phyloP scores from a whole-genome alignment of 2,329 filamentous ascomycete species.

The Diaporthe aspalathi region DNA sequence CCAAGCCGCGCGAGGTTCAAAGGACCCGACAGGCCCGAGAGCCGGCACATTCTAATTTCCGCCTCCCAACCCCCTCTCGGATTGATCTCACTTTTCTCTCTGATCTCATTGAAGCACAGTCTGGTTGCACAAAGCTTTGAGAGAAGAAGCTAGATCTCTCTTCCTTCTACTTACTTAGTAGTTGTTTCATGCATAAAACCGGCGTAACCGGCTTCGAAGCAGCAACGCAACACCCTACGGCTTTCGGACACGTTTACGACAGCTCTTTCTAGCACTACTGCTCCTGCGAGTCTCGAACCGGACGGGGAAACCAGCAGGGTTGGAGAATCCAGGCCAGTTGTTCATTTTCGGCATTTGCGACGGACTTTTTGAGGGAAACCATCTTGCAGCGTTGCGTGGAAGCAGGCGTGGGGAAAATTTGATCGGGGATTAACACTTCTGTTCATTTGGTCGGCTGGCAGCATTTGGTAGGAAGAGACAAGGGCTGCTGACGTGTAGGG shows the following conservation, averaged over 20 bases:
- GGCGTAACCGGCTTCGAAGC: constrained; percentile 32
- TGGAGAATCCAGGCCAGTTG: not conserved
- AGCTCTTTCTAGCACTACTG: not conserved
- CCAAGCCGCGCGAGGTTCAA: constrained; percentile 23
- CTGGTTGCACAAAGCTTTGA: constrained; percentile 35
- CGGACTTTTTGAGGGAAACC: not conserved
- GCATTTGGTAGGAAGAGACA: constrained; percentile 19
- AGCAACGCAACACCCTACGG: not conserved
- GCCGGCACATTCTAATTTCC: constrained; percentile 30
- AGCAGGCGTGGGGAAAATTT: not conserved
- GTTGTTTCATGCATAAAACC: constrained; percentile 27
- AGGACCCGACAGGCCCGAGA: constrained; percentile 17
- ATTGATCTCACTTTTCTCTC: constrained; percentile 35
- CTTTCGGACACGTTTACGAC: constrained; percentile 4
- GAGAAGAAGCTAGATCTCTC: constrained; percentile 14
- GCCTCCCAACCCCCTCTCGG: constrained; percentile 29
- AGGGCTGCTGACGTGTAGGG: constrained; percentile 3
- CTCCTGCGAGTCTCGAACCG: constrained; percentile 1
- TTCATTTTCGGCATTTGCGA: constrained; percentile 21
- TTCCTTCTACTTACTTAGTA: constrained; percentile 22
- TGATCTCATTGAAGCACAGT: constrained; percentile 36
- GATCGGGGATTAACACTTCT: constrained; percentile 21
- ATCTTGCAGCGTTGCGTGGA: constrained; percentile 24
- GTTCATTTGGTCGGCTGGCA: constrained; percentile 10
- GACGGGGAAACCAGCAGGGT: not conserved